phyloP scores from a whole-genome alignment of 2,329 filamentous ascomycete genomes.

The Calonectria pauciramosa region DNA sequence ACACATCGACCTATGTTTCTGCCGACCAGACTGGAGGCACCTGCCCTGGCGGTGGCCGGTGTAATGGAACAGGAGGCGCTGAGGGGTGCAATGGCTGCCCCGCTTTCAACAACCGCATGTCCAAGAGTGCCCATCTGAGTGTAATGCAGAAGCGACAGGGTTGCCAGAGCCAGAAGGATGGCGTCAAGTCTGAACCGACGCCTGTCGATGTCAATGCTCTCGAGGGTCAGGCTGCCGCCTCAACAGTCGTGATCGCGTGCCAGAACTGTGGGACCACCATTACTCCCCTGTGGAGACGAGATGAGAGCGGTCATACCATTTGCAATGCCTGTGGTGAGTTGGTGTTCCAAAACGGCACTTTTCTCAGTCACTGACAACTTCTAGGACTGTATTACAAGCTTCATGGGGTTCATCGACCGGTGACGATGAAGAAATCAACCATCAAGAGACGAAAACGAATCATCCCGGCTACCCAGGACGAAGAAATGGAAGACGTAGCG shows the following conservation, averaged over 20 bases:
- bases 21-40: constrained; percentile 86
- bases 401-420: constrained; percentile 91
- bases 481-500: constrained; percentile 63
- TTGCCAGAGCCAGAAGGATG: constrained; percentile 47
- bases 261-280: constrained; percentile 98
- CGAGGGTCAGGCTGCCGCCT: constrained; percentile 48
- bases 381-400: constrained; percentile 95
- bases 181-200: constrained; percentile 43
- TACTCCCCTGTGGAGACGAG: constrained; percentile 94
- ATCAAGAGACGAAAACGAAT: constrained; percentile 97
- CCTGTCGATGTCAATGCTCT: constrained; percentile 53
- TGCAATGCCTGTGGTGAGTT: constrained; percentile 96
- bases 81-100: constrained; percentile 96
- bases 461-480: constrained; percentile 79
- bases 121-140: constrained; percentile 84
- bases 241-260: constrained; percentile 81
- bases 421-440: constrained; percentile 98
- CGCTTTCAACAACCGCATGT: constrained; percentile 96
- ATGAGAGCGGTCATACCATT: constrained; percentile 95
- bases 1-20: constrained; percentile 79
- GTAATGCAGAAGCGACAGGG: constrained; percentile 64
- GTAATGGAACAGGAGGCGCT: constrained; percentile 95
- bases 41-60: constrained; percentile 93
- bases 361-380: constrained; percentile 27
- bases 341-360: not conserved